Base-by-base conservation (phyloP, 2,329 filamentous ascomycete genomes). In the Ploettnerulaceae sp. region DNA sequence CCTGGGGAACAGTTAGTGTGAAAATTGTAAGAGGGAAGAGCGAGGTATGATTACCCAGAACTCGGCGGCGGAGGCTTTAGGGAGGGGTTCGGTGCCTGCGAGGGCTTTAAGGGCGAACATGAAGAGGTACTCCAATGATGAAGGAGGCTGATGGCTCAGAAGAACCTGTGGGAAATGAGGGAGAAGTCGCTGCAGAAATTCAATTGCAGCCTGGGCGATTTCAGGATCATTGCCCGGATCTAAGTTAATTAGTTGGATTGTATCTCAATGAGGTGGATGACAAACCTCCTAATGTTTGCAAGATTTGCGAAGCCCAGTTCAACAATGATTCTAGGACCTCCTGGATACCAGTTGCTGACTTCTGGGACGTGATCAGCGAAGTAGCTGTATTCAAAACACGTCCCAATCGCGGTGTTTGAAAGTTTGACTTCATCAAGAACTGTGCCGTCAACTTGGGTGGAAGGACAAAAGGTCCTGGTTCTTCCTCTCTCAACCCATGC, bases 401-500 rank as follows among this genome's bases (percentile, higher is more conserved):
- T 2, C 44, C 47, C 3, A 49, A 21, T 40, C 84, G 74, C 9
- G 83, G 82, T 7, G 77, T 84, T n/a, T 75, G 68, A 28, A 76
- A 66, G 1, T 67, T 71, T 17, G 81, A 75, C 41, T 75, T 75
- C 3, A 75, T 71, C 36, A 93, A 72, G 61, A 86, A 84, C 32
- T 79, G 72, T 8, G 81, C 77, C n/a, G 86, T 78, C 53, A 80
- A 72, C 0, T 74, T 68, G 0, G 84, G 73, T 2, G 82, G 75
- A 50, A 94, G 79, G 7, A 90, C 86, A 57, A 93, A 91, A 1
- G 86, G 84, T 0, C 87, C 87, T 3, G 84, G 78, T 20, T 81
- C 76, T 0, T 73, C 76, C 64, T 94, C 88, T 1, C 82, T 82
- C 59, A 90, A 90, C 0, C 88, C 88, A 15, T 81, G 77, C 31